These are phyloP conservation scores for Boletus barrowsii DNA, from an alignment of 768 basidiomycete genomes.

Conservation along the genomic window DNA sequence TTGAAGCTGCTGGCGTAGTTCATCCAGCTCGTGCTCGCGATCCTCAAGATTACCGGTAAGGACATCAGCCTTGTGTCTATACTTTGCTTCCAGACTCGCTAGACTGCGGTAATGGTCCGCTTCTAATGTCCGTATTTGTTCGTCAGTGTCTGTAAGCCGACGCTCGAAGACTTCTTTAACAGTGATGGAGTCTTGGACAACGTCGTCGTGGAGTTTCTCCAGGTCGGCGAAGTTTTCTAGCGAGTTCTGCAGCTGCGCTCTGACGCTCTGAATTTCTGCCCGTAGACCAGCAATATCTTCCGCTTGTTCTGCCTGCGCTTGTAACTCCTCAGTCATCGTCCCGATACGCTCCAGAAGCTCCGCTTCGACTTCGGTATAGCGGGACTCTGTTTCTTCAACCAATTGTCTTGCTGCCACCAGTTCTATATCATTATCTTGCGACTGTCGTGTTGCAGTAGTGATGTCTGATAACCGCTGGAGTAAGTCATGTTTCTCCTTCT, in stretches of 20 bases:
- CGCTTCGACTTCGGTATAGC: conserved; percentile 33
- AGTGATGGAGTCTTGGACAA: conserved; percentile 22
- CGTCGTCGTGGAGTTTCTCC: conserved; percentile 23
- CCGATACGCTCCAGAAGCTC: conserved; percentile 29
- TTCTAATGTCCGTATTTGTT: conserved; percentile 25
- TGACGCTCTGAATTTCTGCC: conserved; percentile 25
- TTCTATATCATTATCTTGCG: conserved; percentile 16
- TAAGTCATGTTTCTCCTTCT: conserved; percentile 12
- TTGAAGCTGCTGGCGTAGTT: conserved; percentile 38
- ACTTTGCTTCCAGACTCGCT: conserved; percentile 34
- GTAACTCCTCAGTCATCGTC: conserved; percentile 19
- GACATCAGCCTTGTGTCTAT: conserved; percentile 30
- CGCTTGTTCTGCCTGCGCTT: conserved; percentile 6
- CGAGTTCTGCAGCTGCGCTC: conserved; percentile 21
- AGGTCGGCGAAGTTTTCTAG: conserved; percentile 24
- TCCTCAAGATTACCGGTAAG: conserved; percentile 39
- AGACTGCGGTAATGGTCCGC: conserved; percentile 21
- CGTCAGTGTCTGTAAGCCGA: conserved; percentile 25
- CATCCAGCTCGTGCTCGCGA: conserved; percentile 32
- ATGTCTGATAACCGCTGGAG: conserved; percentile 10
- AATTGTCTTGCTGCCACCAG: conserved; percentile 35
- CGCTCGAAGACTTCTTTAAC: conserved; percentile 31
- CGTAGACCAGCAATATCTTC: conserved; percentile 22
- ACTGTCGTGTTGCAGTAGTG: not conserved
- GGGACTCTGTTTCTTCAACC: conserved; percentile 32